phyloP scores from a whole-genome alignment of 176 grass and related monocot genomes.

The Oryza longistaminata region DNA sequence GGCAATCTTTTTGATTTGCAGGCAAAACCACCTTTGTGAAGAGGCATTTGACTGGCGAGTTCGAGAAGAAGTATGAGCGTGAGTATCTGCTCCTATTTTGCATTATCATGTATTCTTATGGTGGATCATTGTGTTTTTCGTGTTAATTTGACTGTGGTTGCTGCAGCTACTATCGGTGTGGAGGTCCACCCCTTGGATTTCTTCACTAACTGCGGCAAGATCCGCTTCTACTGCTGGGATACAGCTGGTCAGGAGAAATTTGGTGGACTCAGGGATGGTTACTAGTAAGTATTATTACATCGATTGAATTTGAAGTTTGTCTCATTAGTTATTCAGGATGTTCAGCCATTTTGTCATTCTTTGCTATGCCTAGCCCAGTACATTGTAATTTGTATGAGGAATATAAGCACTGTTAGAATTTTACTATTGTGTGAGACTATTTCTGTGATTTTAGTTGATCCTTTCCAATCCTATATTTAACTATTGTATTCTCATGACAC shows the following conservation, averaged over 20 bases:
- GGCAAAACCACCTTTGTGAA: conserved; percentile 72
- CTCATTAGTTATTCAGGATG: neutral
- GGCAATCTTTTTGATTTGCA: neutral
- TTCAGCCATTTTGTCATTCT: neutral
- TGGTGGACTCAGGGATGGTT: conserved; percentile 61
- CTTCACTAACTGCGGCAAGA: conserved; percentile 55
- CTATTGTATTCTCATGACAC: neutral
- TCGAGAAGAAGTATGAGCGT: conserved; percentile 77
- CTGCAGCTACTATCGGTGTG: conserved; percentile 62
- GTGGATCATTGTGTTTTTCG: neutral
- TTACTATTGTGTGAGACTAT: neutral
- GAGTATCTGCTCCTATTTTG: conserved; percentile 15
- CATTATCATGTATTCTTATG: neutral
- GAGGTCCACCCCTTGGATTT: conserved; percentile 64
- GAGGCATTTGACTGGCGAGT: conserved; percentile 68
- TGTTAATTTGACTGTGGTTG: neutral
- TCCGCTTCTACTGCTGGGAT: conserved; percentile 66
- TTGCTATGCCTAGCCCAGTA: neutral
- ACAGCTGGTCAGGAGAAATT: conserved; percentile 67
- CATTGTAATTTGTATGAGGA: neutral
- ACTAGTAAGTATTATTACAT: conserved; percentile 58
- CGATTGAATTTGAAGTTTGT: no score
- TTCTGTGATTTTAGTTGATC: neutral
- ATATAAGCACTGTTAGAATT: neutral
- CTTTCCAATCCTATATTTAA: neutral